Evolutionary conservation across 2,329 filamentous ascomycete genomes (phyloP).

Genomic region (Botrytis galanthina): DNA sequence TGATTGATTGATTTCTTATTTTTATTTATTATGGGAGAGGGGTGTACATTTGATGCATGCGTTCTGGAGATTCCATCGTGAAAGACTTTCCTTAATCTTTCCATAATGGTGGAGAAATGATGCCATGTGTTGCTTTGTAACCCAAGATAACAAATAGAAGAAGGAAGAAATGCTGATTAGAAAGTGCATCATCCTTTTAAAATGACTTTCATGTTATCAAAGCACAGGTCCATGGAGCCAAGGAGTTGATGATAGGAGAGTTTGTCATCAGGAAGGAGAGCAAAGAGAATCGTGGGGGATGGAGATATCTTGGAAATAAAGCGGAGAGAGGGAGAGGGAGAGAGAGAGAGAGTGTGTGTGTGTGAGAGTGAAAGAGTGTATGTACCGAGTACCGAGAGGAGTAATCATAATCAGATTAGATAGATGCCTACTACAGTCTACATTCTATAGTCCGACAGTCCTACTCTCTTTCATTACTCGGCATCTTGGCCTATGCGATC

Average conservation of each 20-base stretch:
- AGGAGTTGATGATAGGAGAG: background rate
- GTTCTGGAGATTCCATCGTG: background rate
- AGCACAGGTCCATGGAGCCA: background rate
- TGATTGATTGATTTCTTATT: background rate
- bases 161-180: background rate
- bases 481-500: slow-evolving; percentile 1
- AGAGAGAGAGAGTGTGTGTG: too few species aligned
- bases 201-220: too few species aligned
- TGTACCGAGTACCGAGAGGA: background rate
- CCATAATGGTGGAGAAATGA: background rate
- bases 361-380: background rate
- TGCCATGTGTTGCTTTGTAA: background rate
- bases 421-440: background rate
- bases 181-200: background rate
- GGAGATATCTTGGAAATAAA: slow-evolving; percentile 1
- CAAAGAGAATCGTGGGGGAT: background rate
- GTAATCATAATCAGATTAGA: background rate
- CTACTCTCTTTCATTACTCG: background rate
- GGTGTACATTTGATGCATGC: background rate
- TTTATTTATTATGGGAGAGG: background rate
- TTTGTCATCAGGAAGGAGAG: background rate
- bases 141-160: background rate
- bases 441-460: too few species aligned
- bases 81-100: background rate
- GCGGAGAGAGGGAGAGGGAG: background rate